phyloP scores from a whole-genome alignment of 805 yeast genomes.

The Ogataea kodamae region DNA sequence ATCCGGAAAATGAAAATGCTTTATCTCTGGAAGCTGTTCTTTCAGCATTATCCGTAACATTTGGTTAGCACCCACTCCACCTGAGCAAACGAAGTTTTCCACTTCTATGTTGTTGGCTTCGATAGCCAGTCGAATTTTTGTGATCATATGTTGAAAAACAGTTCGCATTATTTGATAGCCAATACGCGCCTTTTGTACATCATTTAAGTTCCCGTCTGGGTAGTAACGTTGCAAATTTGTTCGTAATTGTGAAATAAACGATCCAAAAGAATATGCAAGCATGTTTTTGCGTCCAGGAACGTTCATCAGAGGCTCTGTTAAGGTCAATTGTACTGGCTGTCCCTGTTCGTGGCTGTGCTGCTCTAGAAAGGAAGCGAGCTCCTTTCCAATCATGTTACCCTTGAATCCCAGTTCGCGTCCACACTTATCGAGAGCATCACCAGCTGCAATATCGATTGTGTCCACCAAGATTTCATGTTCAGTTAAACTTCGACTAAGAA shows the following conservation, averaged over 20 bases:
- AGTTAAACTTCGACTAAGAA: constrained; percentile 53
- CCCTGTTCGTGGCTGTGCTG: constrained; percentile 32
- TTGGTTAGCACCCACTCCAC: constrained; percentile 88
- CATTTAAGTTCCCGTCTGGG: constrained; percentile 18
- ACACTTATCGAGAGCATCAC: constrained; percentile 91
- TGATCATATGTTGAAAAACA: constrained; percentile 68
- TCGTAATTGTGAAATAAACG: constrained; percentile 43
- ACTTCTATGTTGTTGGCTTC: constrained; percentile 40
- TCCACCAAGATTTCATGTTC: constrained; percentile 73
- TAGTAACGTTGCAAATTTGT: constrained; percentile 27
- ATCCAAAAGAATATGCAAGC: constrained; percentile 70
- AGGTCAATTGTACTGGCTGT: constrained; percentile 25
- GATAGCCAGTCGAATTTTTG: constrained; percentile 55
- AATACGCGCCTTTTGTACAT: constrained; percentile 38
- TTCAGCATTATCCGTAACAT: constrained; percentile 48
- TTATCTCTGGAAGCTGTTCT: constrained; percentile 33
- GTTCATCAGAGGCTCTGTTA: constrained; percentile 51
- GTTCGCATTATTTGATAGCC: constrained; percentile 61
- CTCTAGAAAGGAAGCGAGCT: constrained; percentile 57
- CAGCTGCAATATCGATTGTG: constrained; percentile 85
- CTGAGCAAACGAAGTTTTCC: constrained; percentile 68
- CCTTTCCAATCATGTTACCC: constrained; percentile 86
- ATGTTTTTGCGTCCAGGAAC: constrained; percentile 43
- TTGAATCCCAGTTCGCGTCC: constrained; percentile 77
- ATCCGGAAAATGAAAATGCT: constrained; percentile 61